Conservation (phyloP, 306 rosid species). For the Astragalus glycyphyllos region DNA sequence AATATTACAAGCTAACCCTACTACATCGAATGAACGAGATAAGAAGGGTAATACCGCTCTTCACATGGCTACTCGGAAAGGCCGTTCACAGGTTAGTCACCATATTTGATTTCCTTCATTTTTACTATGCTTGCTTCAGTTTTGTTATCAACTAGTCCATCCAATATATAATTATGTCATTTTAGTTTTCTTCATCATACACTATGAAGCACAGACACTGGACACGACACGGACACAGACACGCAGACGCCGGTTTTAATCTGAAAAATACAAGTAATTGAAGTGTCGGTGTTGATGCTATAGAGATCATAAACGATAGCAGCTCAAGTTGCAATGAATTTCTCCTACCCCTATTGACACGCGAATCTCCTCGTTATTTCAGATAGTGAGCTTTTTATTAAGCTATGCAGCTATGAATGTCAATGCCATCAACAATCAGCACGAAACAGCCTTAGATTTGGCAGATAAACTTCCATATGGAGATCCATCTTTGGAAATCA, state of each 20-base stretch:
- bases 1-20: slow-evolving; percentile 60
- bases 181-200: neutral
- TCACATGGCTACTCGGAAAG: slow-evolving; percentile 91
- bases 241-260: no score
- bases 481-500: slow-evolving; percentile 65
- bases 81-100: slow-evolving; percentile 73
- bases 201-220: no score
- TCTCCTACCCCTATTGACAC: slow-evolving; percentile 33
- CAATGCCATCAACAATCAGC: slow-evolving; percentile 75
- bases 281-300: no score
- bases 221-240: no score
- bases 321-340: neutral
- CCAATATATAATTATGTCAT: slow-evolving; percentile 23
- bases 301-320: neutral
- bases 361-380: slow-evolving; percentile 40
- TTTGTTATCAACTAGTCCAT: slow-evolving; percentile 28
- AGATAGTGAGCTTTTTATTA: slow-evolving; percentile 70
- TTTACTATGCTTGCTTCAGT: slow-evolving; percentile 30
- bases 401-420: slow-evolving; percentile 57
- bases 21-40: slow-evolving; percentile 76
- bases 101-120: neutral
- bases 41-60: slow-evolving; percentile 91
- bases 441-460: slow-evolving; percentile 90
- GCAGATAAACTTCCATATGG: slow-evolving; percentile 81
- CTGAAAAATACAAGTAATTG: no score